A percentile compares a stretch with the other conserved stretches of the same genome.
phyloP scores from a whole-genome alignment of 768 basidiomycete genomes.

The Coprinopsis marcescibilis region DNA sequence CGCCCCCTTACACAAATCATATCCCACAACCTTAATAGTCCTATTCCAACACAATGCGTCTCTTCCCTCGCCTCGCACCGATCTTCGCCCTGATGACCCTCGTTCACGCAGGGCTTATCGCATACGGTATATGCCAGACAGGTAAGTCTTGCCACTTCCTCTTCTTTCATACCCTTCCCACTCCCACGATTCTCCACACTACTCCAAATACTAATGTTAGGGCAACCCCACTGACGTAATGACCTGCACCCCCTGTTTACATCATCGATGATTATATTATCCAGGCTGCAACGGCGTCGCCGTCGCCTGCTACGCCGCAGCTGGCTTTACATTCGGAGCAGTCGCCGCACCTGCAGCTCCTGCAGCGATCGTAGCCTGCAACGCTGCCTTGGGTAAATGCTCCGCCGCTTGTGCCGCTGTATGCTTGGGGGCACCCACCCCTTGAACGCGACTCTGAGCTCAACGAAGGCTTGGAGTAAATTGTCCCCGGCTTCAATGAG shows the following conservation, averaged over 20 bases:
- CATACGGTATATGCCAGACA: slow-evolving; percentile 39
- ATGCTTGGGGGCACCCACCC: slow-evolving; percentile 31
- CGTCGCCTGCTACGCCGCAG: slow-evolving; percentile 39
- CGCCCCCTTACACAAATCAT: too few species aligned
- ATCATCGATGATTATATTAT: neutral
- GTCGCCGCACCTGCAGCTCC: slow-evolving; percentile 33
- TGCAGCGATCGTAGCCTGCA: slow-evolving; percentile 34
- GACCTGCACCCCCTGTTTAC: neutral
- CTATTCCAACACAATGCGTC: too few species aligned
- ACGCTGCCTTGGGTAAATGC: slow-evolving; percentile 37
- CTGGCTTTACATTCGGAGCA: slow-evolving; percentile 38
- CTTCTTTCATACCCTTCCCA: too few species aligned
- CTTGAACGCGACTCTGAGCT: too few species aligned
- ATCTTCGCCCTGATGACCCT: neutral
- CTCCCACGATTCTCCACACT: too few species aligned
- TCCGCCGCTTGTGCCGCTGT: slow-evolving; percentile 33
- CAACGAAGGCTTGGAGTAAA: too few species aligned
- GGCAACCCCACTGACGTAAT: slow-evolving; percentile 7
- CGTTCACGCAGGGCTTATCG: slow-evolving; percentile 26
- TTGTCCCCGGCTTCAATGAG: too few species aligned
- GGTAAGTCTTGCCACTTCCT: too few species aligned
- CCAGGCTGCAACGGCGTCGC: slow-evolving; percentile 21
- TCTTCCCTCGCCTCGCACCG: too few species aligned
- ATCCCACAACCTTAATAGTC: too few species aligned
- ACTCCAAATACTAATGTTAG: too few species aligned